These are phyloP conservation scores for Striga hermonthica DNA, from an alignment of 305 asterid genomes.

Conservation along the genomic window DNA sequence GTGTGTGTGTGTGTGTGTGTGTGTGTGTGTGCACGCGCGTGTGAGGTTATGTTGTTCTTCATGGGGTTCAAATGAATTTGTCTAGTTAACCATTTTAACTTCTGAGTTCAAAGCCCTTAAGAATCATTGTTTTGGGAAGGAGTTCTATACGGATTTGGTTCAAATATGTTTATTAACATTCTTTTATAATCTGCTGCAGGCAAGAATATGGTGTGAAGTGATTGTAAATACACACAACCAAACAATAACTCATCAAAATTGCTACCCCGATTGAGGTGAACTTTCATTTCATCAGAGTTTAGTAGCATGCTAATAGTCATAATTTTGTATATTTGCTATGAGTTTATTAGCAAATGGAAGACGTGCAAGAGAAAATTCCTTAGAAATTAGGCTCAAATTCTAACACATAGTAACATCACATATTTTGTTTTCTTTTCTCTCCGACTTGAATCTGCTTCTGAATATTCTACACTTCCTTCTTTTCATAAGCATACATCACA, in stretches of 20 bases:
- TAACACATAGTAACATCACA: too few relatives aligned
- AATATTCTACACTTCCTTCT: too few relatives aligned
- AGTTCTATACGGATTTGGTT: not conserved
- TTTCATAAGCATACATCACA: too few relatives aligned
- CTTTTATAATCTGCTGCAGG: slow-evolving; percentile 43
- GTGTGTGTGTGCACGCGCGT: too few relatives aligned
- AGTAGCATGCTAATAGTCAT: too few relatives aligned
- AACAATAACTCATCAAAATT: slow-evolving; percentile 57
- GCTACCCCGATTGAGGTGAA: slow-evolving; percentile 64
- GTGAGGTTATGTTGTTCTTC: slow-evolving; percentile 11
- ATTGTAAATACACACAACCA: slow-evolving; percentile 51
- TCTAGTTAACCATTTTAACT: not conserved
- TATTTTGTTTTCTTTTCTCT: too few relatives aligned
- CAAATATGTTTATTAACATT: not conserved
- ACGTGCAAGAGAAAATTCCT: too few relatives aligned
- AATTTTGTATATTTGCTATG: too few relatives aligned
- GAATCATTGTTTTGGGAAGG: not conserved
- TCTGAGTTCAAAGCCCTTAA: not conserved
- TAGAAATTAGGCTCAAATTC: too few relatives aligned
- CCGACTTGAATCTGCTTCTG: too few relatives aligned
- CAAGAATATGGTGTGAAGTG: slow-evolving; percentile 62
- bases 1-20: too few relatives aligned
- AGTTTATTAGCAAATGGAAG: too few relatives aligned
- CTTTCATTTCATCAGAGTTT: not conserved
- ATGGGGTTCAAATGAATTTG: not conserved